These are phyloP conservation scores for Saccharomycopsis sp. DNA, from an alignment of 805 yeast genomes.

Conservation along the genomic window DNA sequence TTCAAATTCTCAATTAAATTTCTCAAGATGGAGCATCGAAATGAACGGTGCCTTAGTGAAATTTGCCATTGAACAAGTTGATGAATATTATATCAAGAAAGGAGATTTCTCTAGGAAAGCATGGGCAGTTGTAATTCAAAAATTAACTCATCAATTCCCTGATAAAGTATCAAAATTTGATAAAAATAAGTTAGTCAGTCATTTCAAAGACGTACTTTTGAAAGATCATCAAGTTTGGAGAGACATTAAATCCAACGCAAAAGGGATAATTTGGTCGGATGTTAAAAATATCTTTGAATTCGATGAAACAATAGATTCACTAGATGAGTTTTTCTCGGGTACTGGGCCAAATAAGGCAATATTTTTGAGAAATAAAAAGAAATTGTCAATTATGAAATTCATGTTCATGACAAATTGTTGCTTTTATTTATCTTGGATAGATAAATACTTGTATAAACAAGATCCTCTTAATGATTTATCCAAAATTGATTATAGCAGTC, in stretches of 20 bases:
- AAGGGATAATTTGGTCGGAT: slow-evolving; percentile 15
- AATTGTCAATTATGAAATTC: slow-evolving; percentile 15
- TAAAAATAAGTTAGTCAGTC: slow-evolving; percentile 10
- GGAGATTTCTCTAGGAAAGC: slow-evolving; percentile 11
- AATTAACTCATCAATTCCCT: slow-evolving; percentile 6
- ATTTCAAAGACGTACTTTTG: slow-evolving; percentile 13
- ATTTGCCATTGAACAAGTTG: slow-evolving; percentile 14
- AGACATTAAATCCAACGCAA: slow-evolving; percentile 13
- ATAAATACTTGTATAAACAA: slow-evolving; percentile 11
- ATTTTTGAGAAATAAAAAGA: slow-evolving; percentile 7
- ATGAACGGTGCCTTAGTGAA: slow-evolving; percentile 15
- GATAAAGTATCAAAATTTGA: slow-evolving; percentile 12
- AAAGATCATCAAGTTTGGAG: slow-evolving; percentile 18
- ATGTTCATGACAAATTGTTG: slow-evolving; percentile 17
- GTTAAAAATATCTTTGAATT: slow-evolving; percentile 6
- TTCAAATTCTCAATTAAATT: not conserved
- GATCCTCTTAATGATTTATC: slow-evolving; percentile 2
- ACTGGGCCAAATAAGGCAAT: slow-evolving; percentile 5
- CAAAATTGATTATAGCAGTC: slow-evolving; percentile 2
- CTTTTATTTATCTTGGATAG: slow-evolving; percentile 14
- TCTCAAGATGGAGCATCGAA: slow-evolving; percentile 15
- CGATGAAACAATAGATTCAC: slow-evolving; percentile 3
- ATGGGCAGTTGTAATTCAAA: slow-evolving; percentile 8
- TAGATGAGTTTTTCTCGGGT: slow-evolving; percentile 10
- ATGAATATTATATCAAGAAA: slow-evolving; percentile 7